phyloP scores from a whole-genome alignment of 2,329 filamentous ascomycete genomes.

The Phialocephala subalpina region DNA sequence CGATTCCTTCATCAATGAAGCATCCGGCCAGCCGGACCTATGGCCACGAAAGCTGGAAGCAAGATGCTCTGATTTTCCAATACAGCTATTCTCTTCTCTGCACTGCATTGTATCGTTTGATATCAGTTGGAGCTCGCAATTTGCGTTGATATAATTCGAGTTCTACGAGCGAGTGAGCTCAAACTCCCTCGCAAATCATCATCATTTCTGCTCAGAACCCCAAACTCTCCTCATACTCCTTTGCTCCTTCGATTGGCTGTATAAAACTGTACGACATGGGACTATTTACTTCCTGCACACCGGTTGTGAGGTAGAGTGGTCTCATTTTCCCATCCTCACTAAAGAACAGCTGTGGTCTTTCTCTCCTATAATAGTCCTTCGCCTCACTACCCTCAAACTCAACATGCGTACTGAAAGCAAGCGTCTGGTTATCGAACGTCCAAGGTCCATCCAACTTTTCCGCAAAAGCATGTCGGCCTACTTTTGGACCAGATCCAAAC shows the following conservation, averaged over 20 bases:
- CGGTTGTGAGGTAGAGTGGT: slow-evolving; percentile 55
- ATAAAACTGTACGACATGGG: slow-evolving; percentile 50
- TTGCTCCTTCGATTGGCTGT: slow-evolving; percentile 43
- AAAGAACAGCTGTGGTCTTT: slow-evolving; percentile 58
- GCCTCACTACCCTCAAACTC: slow-evolving; percentile 50
- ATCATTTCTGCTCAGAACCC: neutral
- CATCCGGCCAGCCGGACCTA: no score
- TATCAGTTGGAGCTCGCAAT: no score
- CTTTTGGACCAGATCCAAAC: slow-evolving; percentile 42
- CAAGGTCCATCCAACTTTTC: slow-evolving; percentile 42
- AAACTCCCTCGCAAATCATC: no score
- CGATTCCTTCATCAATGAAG: no score
- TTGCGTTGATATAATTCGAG: no score
- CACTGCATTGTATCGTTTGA: no score
- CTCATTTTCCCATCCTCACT: slow-evolving; percentile 54
- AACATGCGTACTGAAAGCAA: slow-evolving; percentile 39
- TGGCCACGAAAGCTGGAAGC: no score
- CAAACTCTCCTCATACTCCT: neutral
- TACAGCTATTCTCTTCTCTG: no score
- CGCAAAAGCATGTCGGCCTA: slow-evolving; percentile 46
- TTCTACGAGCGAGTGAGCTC: no score
- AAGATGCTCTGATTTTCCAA: no score
- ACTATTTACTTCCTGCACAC: slow-evolving; percentile 51
- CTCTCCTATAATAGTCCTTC: slow-evolving; percentile 51
- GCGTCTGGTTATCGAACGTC: slow-evolving; percentile 44